Evolutionary conservation across 495 filamentous ascomycete species (phyloP).

Genomic region (Alectoria sarmentosa): DNA sequence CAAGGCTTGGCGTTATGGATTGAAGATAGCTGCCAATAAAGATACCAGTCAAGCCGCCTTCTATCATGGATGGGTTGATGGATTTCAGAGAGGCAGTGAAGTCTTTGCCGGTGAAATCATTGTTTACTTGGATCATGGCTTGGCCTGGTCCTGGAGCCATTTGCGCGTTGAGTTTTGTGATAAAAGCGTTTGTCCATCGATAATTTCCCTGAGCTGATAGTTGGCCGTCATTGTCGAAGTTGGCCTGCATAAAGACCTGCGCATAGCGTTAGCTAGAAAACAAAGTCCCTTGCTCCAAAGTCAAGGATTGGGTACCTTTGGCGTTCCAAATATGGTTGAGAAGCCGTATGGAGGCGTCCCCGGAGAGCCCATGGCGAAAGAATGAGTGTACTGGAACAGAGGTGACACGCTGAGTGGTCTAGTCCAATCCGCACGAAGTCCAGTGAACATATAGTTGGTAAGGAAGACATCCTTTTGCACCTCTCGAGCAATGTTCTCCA

Average conservation of each 20-base stretch:
- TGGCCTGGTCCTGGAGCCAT: constrained; percentile 62
- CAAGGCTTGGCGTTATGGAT: constrained; percentile 77
- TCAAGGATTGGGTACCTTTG: constrained; percentile 36
- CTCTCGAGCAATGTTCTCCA: constrained; percentile 87
- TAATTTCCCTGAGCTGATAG: constrained; percentile 84
- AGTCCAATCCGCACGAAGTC: constrained; percentile 88
- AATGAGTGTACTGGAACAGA: constrained; percentile 94
- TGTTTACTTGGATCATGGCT: constrained; percentile 81
- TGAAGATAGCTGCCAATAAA: constrained; percentile 94
- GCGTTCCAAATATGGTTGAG: constrained; percentile 84
- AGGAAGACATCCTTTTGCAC: constrained; percentile 92
- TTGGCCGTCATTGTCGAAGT: constrained; percentile 79
- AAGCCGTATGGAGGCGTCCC: constrained; percentile 89
- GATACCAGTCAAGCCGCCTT: constrained; percentile 89
- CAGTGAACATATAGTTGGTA: constrained; percentile 90
- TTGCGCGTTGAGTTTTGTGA: constrained; percentile 79
- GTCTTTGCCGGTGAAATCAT: constrained; percentile 87
- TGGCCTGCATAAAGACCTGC: constrained; percentile 93
- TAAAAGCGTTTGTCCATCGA: constrained; percentile 66
- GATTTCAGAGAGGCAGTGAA: constrained; percentile 87
- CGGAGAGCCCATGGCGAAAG: constrained; percentile 85
- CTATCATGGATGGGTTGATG: constrained; percentile 86
- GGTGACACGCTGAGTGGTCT: constrained; percentile 91
- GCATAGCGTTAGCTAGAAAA: constrained; percentile 10
- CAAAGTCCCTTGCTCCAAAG: not conserved